Base-by-base conservation (phyloP, 306 rosid genomes). In the Cucurbita moschata region DNA sequence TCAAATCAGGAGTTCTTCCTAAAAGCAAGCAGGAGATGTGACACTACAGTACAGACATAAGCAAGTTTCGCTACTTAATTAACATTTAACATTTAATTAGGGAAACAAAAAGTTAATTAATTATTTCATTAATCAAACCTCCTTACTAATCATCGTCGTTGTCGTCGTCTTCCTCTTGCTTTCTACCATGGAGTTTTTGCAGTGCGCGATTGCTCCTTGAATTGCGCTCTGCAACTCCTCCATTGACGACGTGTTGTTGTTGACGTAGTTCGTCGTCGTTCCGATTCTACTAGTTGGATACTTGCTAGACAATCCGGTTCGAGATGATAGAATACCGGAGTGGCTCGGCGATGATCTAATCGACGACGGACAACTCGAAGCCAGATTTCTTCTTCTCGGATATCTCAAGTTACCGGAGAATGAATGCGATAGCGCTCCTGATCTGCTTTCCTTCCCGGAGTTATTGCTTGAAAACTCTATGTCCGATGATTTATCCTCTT, bases 201-300 rank as follows among this genome's bases (percentile, higher is more conserved):
- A 94, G 83, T 94, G 97, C 18, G 98, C 90, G 56, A 94, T 94
- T 5, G 98, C 98, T 43, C 98, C 94, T 85, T 90, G 98, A 65
- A 94, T 94, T 5, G 98, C 98, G 75, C 87, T 90, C 84, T 94
- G 98, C 75, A 94, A 81, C 81, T 94, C 99, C 80, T 94, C 99
- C 92, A 86, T 88, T 0, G 99, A 89, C 11, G 97, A 90, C 52
- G 80, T 18, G 61, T 83, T 87, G 57, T 81, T 86, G 10, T 6
- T 58, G 5, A 78, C 72, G 43, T 44, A 38, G 11, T 44, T 61
- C 18, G 54, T 70, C 21, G 39, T 21, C n/a, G 79, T 71, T 35
- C 37, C 71, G 35, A 56, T 21, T 40, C 50, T 77, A 37, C 77
- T 53, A 1, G 44, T 37, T 9, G 51, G 7, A n/a, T 73, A 65